A percentile compares a stretch with the other conserved stretches of the same genome.
These are phyloP conservation scores for Aureobasidium mangrovei DNA, from an alignment of 2,329 filamentous ascomycete species.

Conservation along the genomic window DNA sequence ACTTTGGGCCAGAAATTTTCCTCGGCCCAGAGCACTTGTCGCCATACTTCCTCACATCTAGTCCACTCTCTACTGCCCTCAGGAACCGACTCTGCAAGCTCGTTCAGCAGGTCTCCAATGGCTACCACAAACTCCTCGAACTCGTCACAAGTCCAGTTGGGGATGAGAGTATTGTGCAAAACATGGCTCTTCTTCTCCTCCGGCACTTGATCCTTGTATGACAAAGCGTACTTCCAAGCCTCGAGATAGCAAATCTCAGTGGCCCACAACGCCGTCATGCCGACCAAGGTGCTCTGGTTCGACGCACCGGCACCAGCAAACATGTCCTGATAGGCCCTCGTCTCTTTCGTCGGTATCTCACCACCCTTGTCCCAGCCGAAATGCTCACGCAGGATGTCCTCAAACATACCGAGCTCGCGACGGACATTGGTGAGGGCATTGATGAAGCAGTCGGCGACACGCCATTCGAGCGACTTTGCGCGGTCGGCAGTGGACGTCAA, in stretches of 20 bases:
- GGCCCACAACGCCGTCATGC: conserved; percentile 62
- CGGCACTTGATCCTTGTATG: conserved; percentile 23
- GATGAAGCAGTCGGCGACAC: conserved; percentile 53
- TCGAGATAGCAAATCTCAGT: conserved; percentile 54
- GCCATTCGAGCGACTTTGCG: conserved; percentile 43
- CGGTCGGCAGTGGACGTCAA: conserved; percentile 39
- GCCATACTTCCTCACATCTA: conserved; percentile 41
- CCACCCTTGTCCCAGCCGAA: conserved; percentile 14
- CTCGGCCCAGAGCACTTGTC: conserved; percentile 40
- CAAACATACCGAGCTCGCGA: conserved; percentile 57
- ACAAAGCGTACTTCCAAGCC: conserved; percentile 38
- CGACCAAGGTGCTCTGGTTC: conserved; percentile 50
- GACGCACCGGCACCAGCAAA: conserved; percentile 49
- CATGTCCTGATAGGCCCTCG: conserved; percentile 44
- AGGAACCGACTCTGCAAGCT: conserved; percentile 34
- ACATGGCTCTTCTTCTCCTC: conserved; percentile 32
- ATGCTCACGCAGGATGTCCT: conserved; percentile 35
- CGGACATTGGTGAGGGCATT: conserved; percentile 57
- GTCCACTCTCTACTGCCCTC: conserved; percentile 38
- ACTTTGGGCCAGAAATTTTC: conserved; percentile 42
- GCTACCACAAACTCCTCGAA: conserved; percentile 41
- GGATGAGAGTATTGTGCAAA: conserved; percentile 40
- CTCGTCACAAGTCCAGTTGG: conserved; percentile 42
- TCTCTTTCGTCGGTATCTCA: conserved; percentile 19
- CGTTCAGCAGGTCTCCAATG: conserved; percentile 38